Evolutionary conservation across 495 filamentous ascomycete genomes (phyloP), one percentile per base, ranked within the genome.

Genomic region (Hypoxylon perforatum): DNA sequence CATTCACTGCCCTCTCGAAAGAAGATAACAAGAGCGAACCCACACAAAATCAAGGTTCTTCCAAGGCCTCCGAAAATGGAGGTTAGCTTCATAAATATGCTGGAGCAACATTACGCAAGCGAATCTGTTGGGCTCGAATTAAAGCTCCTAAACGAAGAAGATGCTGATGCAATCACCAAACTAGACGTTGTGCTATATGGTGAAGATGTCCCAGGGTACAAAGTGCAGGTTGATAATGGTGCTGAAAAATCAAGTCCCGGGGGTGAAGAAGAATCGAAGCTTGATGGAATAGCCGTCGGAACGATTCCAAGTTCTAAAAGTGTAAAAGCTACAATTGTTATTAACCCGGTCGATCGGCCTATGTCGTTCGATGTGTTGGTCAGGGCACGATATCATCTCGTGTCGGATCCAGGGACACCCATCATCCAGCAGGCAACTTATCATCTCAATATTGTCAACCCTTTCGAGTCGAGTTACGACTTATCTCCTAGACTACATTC

Each of bases 1-100:
- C 88, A 88, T 84, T 74, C 82, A 17, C 74, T 82, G 18, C 65
- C 77, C 2, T 76, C 72, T 12, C 78, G 78, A 28, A 85, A 81
- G 65, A 80, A 74, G 33, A 45, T 90, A 3, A 77, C 82, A 19
- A 77, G 84, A 39, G 61, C 69, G 21, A 79, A 85, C 35, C 78
- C 84, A 10, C 79, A 81, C 15, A 64, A 77, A 64, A 82, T 90
- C 28, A 91, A 85, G 46, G 87, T 98, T 33, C 81, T 92, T 57
- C 95, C 94, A 4, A 91, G 95, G 71, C 95, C 95, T 39, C 95
- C 95, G 0, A 98, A 97, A 73, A 88, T 99, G 77, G 86, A 91
- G 61, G 84, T 98, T 33, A 82, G 79, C 22, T 75, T 91, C 18
- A 78, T 84, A 1, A 82, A 86, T 45, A 76, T 90, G 45, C 80